Base-by-base conservation (phyloP, 805 yeast genomes). In the Candida dendrica region DNA sequence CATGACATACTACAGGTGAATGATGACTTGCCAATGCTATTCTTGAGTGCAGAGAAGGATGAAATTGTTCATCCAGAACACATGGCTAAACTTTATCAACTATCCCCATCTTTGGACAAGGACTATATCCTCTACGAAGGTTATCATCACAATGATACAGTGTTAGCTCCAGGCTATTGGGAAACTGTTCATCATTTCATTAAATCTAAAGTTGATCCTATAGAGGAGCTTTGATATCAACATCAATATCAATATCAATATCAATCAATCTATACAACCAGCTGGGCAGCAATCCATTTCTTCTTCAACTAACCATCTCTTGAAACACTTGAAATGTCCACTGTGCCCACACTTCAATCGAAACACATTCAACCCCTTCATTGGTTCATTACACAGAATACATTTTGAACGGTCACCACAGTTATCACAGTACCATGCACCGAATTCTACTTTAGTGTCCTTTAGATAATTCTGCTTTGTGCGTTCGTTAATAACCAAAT, bases 31-130 rank as follows among this genome's bases (percentile, higher is more conserved):
- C 93, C 95, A 1, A 68, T 82, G 27, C 65, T 90, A 34, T 77
- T 90, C 50, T 57, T 90, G 34, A 75, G 83, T 47, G 96, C 95
- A 0, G 61, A 72, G 13, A 66, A 70, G 30, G 98, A 91, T 65
- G 98, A 91, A 61, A 79, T 91, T 20, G 96, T 91, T 2, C 97
- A 98, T 3, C 95, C 96, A 0, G 48, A 51, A 1, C 97, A 91
- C 56, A 85, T 90, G 86, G 70, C 71, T 36, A 55, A 54, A 38
- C 68, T 89, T 19, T 82, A 61, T 55, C 74, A 69, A 27, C 49
- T 79, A 42, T 66, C 82, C 43, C 69, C 74, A 20, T 64, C 81
- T 31, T 54, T 59, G 1, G 56, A 61, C 14, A 89, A 88, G 59
- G 59, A 62, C 24, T 71, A 77, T 48, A 66, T 72, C 41, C 71